Evolutionary conservation across 345 rosid genomes (phyloP), one percentile per base, ranked within the genome.

Genomic region (Gossypium turneri): DNA sequence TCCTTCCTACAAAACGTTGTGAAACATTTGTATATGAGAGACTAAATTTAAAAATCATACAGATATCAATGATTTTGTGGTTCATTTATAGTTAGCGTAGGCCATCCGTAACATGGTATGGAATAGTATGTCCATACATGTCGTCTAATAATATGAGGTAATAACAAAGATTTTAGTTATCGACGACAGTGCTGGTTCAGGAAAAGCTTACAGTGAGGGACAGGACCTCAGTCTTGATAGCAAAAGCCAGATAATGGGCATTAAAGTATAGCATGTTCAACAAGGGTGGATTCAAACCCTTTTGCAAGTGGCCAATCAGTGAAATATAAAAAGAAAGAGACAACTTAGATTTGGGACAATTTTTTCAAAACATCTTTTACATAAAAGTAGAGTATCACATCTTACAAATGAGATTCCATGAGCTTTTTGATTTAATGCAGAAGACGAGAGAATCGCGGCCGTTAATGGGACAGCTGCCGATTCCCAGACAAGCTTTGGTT

Each of bases 201-300:
- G 27, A 50, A 19, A n/a, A 25, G 83, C 97, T 89, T 84, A 92
- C 98, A 2, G 98, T 92, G 64, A 96, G 93, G 25, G 98, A 85
- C 48, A 92, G 83, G 75, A 96, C 86, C 73, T 97, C 99, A 25
- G 98, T 96, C 80, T 89, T 96, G 75, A 92, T 79, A 73, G 92
- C 90, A 2, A 93, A 83, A 22, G 86, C 88, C n/a, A 93, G 86
- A 79, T 84, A 76, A 22, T 82, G 60, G 69, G 89, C 88, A 67
- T 79, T 82, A 29, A 96, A 87, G 81, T 78, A 85, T 59, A 96
- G 76, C 97, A 89, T 92, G 79, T 92, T 91, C 48, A 81, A 66
- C 69, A 98, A 96, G 77, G 98, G 91, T 29, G 98, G 99, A 83
- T 96, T 96, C 83, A 93, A 77, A 29, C 99, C 99, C 86, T 92